A percentile compares a stretch with the other conserved stretches of the same genome.
Conservation (phyloP, 2,329 filamentous ascomycete species). For the Fusarium pininemorale region DNA sequence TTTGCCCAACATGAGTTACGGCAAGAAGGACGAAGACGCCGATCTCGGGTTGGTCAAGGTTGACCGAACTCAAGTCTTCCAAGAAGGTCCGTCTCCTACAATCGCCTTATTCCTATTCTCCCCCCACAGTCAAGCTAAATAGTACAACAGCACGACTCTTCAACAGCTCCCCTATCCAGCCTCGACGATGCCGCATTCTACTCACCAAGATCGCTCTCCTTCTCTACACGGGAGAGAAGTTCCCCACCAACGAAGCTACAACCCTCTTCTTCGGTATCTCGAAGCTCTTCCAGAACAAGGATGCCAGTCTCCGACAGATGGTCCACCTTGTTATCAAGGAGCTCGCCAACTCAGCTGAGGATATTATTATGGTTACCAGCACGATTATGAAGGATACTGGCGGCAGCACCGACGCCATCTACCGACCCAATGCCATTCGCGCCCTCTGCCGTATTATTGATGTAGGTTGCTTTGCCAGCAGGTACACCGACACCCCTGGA, state of each 20-base stretch:
- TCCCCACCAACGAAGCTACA: conserved; percentile 96
- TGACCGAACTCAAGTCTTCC: conserved; percentile 96
- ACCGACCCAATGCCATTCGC: conserved; percentile 94
- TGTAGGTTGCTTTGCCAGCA: conserved; percentile 61
- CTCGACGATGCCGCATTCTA: conserved; percentile 95
- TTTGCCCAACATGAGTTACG: conserved; percentile 83
- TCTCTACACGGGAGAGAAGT: conserved; percentile 95
- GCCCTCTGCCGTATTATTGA: conserved; percentile 97
- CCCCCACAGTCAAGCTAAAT: conserved; percentile 49
- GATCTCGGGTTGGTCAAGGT: conserved; percentile 95
- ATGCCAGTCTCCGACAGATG: conserved; percentile 97
- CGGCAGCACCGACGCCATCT: conserved; percentile 91
- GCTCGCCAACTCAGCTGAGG: conserved; percentile 91
- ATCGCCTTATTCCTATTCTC: conserved; percentile 43
- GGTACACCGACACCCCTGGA: conserved; percentile 31
- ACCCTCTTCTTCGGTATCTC: conserved; percentile 99
- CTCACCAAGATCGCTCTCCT: conserved; percentile 97
- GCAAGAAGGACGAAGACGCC: conserved; percentile 99
- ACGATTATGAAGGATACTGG: conserved; percentile 99
- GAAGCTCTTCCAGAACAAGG: conserved; percentile 99
- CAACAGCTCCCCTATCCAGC: conserved; percentile 96
- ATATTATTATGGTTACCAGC: conserved; percentile 99
- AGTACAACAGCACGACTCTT: conserved; percentile 83
- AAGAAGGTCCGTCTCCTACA: conserved; percentile 78
- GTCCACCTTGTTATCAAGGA: conserved; percentile 99